Conservation (phyloP, 495 filamentous ascomycete genomes). For the Neurospora cerealis region DNA sequence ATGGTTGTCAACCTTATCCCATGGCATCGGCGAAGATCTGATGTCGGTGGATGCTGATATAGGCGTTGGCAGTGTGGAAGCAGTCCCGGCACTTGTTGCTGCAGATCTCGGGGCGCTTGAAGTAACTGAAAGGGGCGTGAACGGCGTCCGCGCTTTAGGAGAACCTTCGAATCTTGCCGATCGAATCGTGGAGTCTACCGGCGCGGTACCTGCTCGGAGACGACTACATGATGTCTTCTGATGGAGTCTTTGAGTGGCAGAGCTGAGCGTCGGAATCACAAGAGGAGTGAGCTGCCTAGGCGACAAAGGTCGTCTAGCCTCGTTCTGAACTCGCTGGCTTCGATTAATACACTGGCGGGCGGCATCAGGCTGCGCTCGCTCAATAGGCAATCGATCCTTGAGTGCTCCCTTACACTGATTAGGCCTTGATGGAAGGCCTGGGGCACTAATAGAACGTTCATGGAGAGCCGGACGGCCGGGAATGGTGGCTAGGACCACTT, state of each 20-base stretch:
- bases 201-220: slow-evolving; percentile 30
- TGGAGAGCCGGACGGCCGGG: slow-evolving; percentile 58
- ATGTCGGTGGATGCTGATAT: slow-evolving; percentile 33
- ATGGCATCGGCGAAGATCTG: slow-evolving; percentile 35
- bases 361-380: slow-evolving; percentile 15
- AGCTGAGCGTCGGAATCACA: slow-evolving; percentile 37
- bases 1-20: slow-evolving; percentile 26
- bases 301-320: slow-evolving; percentile 33
- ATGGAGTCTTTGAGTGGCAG: slow-evolving; percentile 24
- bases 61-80: slow-evolving; percentile 35
- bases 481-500: slow-evolving; percentile 50
- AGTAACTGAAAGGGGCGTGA: slow-evolving; percentile 31
- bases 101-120: slow-evolving; percentile 29
- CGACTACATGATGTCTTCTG: slow-evolving; percentile 28
- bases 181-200: slow-evolving; percentile 22
- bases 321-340: slow-evolving; percentile 5
- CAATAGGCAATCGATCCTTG: slow-evolving; percentile 20
- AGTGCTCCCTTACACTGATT: slow-evolving; percentile 26
- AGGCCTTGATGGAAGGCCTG: slow-evolving; percentile 40
- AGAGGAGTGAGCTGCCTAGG: slow-evolving; percentile 41
- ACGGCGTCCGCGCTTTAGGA: slow-evolving; percentile 33
- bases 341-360: slow-evolving; percentile 8
- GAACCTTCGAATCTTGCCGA: slow-evolving; percentile 33
- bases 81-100: slow-evolving; percentile 31
- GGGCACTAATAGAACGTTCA: slow-evolving; percentile 57